These are phyloP conservation scores for Phaeolepiota aurea DNA, from an alignment of 768 basidiomycete genomes.

Conservation along the genomic window DNA sequence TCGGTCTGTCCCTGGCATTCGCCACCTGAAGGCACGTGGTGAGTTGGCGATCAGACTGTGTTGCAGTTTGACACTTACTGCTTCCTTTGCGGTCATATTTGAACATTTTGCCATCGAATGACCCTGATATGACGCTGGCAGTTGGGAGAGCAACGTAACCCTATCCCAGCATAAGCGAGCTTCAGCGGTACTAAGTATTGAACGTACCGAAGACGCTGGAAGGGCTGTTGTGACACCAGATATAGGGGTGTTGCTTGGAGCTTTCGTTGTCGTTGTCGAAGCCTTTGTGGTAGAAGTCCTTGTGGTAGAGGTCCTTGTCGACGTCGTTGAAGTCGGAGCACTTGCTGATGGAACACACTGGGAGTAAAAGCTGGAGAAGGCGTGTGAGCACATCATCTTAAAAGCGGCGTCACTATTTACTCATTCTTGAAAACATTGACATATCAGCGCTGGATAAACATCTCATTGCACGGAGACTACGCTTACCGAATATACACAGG, in stretches of 20 bases:
- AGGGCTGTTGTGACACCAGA: slow-evolving; percentile 14
- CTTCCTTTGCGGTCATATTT: slow-evolving; percentile 20
- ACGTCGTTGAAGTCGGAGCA: slow-evolving; percentile 2
- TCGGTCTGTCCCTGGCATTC: slow-evolving; percentile 17
- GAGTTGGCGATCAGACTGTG: not conserved
- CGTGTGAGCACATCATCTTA: not conserved
- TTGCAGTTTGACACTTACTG: slow-evolving; percentile 9
- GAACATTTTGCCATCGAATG: slow-evolving; percentile 19
- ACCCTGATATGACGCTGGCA: slow-evolving; percentile 18
- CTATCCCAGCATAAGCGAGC: too few relatives aligned
- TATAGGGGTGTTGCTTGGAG: slow-evolving; percentile 9
- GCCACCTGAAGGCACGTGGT: slow-evolving; percentile 10
- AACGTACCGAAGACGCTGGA: slow-evolving; percentile 18
- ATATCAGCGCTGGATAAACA: not conserved
- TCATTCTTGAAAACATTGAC: slow-evolving; percentile 5
- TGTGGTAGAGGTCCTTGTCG: slow-evolving; percentile 4
- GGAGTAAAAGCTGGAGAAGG: slow-evolving; percentile 8
- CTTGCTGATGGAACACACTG: slow-evolving; percentile 9
- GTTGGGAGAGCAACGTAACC: slow-evolving; percentile 19
- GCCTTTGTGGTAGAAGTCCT: slow-evolving; percentile 6
- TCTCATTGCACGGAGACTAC: not conserved
- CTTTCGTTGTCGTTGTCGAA: slow-evolving; percentile 8
- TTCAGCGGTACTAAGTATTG: not conserved
- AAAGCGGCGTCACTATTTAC: not conserved
- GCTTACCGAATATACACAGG: slow-evolving; percentile 10